Evolutionary conservation across 2,329 filamentous ascomycete species (phyloP), one percentile per base, ranked within the genome.

Genomic region (Pezicula radicicola): DNA sequence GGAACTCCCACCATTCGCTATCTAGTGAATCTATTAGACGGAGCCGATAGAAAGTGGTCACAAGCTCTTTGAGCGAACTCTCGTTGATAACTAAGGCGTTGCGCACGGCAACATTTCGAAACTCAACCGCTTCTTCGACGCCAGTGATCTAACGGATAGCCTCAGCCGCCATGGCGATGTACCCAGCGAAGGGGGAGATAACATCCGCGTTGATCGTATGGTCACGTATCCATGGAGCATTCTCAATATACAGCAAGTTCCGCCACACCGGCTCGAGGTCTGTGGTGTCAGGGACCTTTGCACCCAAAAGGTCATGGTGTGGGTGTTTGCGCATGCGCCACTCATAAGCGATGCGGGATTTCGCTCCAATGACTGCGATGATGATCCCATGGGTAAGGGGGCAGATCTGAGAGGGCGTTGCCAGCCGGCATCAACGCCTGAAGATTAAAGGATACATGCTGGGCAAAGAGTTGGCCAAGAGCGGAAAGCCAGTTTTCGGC

Each of bases 1-100:
- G 40, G 30, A 66, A 67, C 7, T 64, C 59, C 13, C 18, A 19
- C 39, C 39, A 42, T 15, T 15, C 39, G 18, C 13, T 15, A 4
- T 42, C 39, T 3, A 42, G 39, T 3, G 39, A 42, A 19, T 19
- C 19, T 19, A 4, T 42, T 15, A 42, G 39, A 19, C 39, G 5
- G 13, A 3, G 39, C 13, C 39, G 5, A 15, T 19, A 18, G 18
- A 42, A 15, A 42, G 13, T 42, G 18, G 39, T 42, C 39, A 42
- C 18, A 19, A 6, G 12, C 18, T 42, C 39, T 15, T 15, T 42
- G 18, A 2, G 39, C 18, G 12, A 15, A 19, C 18, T 18, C 13
- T 42, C 39, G 18, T 10, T 15, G 10, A 42, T 10, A 10, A 42
- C 39, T 19, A 42, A 15, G 10, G 39, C 39, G 12, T 13, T 42